phyloP scores from a whole-genome alignment of 176 grass and related monocot genomes.

The Hordeum marinum region DNA sequence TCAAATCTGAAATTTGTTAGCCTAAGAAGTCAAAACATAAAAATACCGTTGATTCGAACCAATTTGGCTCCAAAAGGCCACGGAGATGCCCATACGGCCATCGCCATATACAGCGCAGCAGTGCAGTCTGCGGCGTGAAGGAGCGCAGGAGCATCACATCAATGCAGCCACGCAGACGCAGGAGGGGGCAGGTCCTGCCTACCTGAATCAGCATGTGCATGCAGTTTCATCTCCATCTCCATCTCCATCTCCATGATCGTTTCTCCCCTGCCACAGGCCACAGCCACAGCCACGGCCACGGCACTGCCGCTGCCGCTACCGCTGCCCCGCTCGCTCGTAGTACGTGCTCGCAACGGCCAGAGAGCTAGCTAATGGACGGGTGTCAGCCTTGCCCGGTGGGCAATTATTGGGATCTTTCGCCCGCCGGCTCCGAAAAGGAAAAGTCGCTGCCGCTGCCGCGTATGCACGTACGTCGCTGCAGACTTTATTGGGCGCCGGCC shows the following conservation, averaged over 20 bases:
- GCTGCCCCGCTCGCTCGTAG: not conserved
- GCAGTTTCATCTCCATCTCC: not conserved
- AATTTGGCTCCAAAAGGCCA: not conserved
- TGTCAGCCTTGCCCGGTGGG: not conserved
- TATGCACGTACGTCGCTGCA: not conserved
- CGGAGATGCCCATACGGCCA: not conserved
- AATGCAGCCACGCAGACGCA: not conserved
- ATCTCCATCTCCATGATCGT: not conserved
- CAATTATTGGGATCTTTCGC: constrained; percentile 12
- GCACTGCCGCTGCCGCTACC: not conserved
- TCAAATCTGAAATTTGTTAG: too few species aligned
- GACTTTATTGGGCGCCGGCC: not conserved
- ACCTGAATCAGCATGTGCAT: constrained; percentile 4
- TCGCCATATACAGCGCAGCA: not conserved
- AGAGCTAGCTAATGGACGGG: too few species aligned
- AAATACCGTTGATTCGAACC: not conserved
- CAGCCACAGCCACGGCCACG: not conserved
- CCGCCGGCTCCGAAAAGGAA: constrained; percentile 1
- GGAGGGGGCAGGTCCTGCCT: not conserved
- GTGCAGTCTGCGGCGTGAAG: not conserved
- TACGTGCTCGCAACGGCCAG: too few species aligned
- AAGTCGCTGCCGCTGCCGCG: not conserved
- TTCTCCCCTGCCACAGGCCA: not conserved
- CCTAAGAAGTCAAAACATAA: too few species aligned
- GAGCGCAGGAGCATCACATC: not conserved